Evolutionary conservation across 2,329 filamentous ascomycete genomes (phyloP), one percentile per base, ranked within the genome.

Genomic region (Whalleya microplaca): DNA sequence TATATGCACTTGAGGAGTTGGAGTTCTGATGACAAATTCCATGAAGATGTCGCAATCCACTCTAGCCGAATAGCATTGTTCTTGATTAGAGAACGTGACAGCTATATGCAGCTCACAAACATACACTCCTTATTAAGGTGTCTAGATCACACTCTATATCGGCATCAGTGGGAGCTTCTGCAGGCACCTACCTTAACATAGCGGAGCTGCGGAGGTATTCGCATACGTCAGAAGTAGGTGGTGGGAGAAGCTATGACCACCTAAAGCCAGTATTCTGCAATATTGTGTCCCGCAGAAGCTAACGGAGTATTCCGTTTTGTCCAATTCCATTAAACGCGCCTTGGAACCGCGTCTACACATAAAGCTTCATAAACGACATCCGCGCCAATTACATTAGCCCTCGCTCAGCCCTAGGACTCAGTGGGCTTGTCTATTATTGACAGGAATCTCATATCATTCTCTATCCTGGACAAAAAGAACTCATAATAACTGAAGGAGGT

Each of bases 1-100:
- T 41, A 56, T 21, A 45, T 55, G 29, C 37, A 21, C 18, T 48
- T 51, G 12, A 48, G 45, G 10, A 43, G 37, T 51, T 59, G 54
- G 58, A 48, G 51, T 48, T 29, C 18, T 61, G 54, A 62, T 59
- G 51, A 59, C 54, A 59, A 58, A 62, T 59, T 53, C 44, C 21
- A 45, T 27, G 21, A 48, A 59, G 59, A 64, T 62, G 58, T 64
- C 61, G 61, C 59, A 59, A 64, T 64, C 27, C 48, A 32, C 43
- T 32, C n/a, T 16, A 41, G 50, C 43, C 61, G 56, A 64, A 64
- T 61, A 56, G 51, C 49, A 23, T 37, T 37, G 32, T 14, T 14
- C 9, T 37, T 37, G 14, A 14, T 37, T 16, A 37, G 14, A 12
- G 14, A 37, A 5, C 3, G 32, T 37, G 32, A 37, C 14, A 12